Evolutionary conservation across 1,284 basidiomycete species (phyloP).

Genomic region (Ceratobasidium sp.): DNA sequence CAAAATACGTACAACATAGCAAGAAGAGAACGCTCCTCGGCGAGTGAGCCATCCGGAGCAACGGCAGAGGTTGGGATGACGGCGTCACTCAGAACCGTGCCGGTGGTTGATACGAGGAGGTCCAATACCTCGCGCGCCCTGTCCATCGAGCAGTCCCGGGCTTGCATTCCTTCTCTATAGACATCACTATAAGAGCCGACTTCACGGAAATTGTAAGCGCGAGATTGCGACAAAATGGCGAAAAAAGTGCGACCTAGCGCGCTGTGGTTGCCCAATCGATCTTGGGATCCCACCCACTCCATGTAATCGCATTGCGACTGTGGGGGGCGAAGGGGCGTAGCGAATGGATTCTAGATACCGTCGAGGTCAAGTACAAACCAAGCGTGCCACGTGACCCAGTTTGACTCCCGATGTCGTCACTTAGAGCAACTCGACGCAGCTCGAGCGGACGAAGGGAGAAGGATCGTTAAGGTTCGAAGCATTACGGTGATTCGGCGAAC

Average conservation of each 20-base stretch:
- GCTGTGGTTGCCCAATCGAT: constrained; percentile 22
- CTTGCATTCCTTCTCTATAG: constrained; percentile 71
- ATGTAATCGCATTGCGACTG: too few relatives aligned
- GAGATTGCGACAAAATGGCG: background rate
- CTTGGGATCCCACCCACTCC: constrained; percentile 44
- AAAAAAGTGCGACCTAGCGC: constrained; percentile 17
- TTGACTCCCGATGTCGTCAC: too few relatives aligned
- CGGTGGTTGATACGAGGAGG: constrained; percentile 60
- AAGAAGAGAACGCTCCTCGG: constrained; percentile 64
- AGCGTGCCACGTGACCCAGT: too few relatives aligned
- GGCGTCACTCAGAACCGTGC: constrained; percentile 56
- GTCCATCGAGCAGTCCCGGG: constrained; percentile 76
- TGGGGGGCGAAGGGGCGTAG: too few relatives aligned
- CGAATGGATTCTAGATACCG: too few relatives aligned
- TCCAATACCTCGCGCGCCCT: constrained; percentile 71
- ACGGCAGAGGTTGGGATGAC: constrained; percentile 61
- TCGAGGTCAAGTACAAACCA: too few relatives aligned
- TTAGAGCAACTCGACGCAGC: too few relatives aligned
- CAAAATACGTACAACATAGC: constrained; percentile 68
- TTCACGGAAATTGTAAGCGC: background rate
- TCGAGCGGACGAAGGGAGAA: too few relatives aligned
- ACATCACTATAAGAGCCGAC: background rate
- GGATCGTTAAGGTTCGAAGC: too few relatives aligned
- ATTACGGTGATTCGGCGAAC: too few relatives aligned
- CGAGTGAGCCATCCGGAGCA: constrained; percentile 55